Evolutionary conservation across 73 alveolate species (phyloP).

Genomic region (Loxodes magnus): DNA sequence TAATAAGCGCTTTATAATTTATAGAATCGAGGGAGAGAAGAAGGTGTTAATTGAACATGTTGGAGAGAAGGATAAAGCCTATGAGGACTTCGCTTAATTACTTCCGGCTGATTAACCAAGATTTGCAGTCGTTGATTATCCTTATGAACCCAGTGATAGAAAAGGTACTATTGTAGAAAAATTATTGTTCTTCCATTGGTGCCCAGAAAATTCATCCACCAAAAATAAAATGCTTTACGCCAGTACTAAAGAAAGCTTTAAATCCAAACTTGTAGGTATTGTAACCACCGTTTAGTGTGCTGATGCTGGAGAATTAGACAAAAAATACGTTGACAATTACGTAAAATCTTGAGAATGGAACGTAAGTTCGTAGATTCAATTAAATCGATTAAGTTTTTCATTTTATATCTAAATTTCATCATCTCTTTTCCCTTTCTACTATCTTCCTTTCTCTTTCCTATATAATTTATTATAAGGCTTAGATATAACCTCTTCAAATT

Average conservation of each 20-base stretch:
- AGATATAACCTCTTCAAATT: too few species aligned
- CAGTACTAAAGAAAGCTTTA: constrained; percentile 9
- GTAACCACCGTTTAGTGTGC: too few species aligned
- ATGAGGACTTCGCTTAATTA: neutral
- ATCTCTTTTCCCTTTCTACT: too few species aligned
- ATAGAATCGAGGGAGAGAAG: constrained; percentile 1
- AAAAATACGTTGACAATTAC: too few species aligned
- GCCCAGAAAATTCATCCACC: constrained; percentile 6
- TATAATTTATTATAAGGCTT: too few species aligned
- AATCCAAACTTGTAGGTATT: constrained; percentile 5
- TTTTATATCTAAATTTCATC: too few species aligned
- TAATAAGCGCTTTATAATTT: neutral
- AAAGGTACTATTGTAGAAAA: neutral
- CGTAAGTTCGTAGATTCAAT: too few species aligned
- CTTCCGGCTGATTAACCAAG: constrained; percentile 8
- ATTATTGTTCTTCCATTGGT: constrained; percentile 10
- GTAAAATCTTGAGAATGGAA: too few species aligned
- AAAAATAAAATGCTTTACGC: constrained; percentile 13
- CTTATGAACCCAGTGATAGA: neutral
- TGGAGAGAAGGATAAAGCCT: neutral
- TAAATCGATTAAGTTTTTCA: too few species aligned
- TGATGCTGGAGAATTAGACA: too few species aligned
- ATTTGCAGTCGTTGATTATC: constrained; percentile 3
- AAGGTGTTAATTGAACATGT: constrained; percentile 5
- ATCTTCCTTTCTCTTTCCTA: too few species aligned